Evolutionary conservation across 1,284 basidiomycete genomes (phyloP).

Genomic region (Ustilago loliicola): DNA sequence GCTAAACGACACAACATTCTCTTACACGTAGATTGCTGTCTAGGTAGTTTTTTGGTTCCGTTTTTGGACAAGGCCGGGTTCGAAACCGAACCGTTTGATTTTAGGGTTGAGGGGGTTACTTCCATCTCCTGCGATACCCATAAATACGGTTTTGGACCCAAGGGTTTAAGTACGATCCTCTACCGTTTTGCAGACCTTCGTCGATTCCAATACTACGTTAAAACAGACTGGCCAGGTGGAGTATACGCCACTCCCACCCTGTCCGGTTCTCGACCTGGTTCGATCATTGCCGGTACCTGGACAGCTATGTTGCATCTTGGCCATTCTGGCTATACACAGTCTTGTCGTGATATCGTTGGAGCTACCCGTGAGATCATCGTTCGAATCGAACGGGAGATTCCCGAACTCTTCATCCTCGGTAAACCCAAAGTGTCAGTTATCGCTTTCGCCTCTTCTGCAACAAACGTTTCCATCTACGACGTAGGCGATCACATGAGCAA

Average conservation of each 20-base stretch:
- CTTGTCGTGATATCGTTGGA: conserved; percentile 85
- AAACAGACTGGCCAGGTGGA: conserved; percentile 69
- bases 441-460: conserved; percentile 80
- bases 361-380: conserved; percentile 79
- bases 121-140: conserved; percentile 69
- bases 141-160: conserved; percentile 70
- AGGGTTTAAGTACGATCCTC: conserved; percentile 65
- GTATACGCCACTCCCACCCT: conserved; percentile 68
- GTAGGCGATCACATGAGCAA: conserved; percentile 90
- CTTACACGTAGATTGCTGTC: conserved; percentile 79
- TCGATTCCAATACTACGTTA: conserved; percentile 69
- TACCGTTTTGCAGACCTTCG: conserved; percentile 61
- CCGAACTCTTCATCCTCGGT: conserved; percentile 85
- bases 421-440: conserved; percentile 90
- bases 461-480: conserved; percentile 78
- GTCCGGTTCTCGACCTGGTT: conserved; percentile 79
- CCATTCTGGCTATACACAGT: conserved; percentile 89
- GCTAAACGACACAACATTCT: conserved; percentile 84
- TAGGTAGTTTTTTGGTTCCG: conserved; percentile 71
- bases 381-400: conserved; percentile 77
- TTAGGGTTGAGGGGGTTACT: conserved; percentile 68
- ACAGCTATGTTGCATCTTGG: conserved; percentile 95
- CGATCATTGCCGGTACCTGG: conserved; percentile 94
- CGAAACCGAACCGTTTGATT: conserved; percentile 67
- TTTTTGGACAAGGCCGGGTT: conserved; percentile 66